Evolutionary conservation across 129 eudicot species (phyloP), one percentile per base, ranked within the genome.

Genomic region (Sambucus nigra): DNA sequence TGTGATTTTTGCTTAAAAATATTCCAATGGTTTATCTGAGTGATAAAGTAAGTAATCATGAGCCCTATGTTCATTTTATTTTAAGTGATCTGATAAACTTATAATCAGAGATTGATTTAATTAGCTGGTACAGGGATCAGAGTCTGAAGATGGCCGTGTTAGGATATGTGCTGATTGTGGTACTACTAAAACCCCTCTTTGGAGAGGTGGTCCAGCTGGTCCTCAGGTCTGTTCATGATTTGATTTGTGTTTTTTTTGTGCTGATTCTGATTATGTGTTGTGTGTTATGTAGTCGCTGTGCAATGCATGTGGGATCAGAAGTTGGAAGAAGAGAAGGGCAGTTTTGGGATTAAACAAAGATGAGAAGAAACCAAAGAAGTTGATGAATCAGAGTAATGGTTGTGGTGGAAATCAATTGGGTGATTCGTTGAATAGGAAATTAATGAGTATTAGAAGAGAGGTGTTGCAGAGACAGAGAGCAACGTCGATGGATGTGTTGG

Each of bases 171-270:
- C 55, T 39, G 95, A 91, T 72, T 91, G 95, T 63, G 99, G 99
- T 12, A 86, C 95, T 47, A 65, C 94, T 3, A 86, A 91, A 75
- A 91, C 99, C 45, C 99, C 99, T 57, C 89, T 91, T 17, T 91
- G 99, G 99, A 61, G 99, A 48, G 94, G 99, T 17, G 99, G 99
- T 21, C 99, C 99, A 5, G 94, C 94, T 67, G 99, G 95, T 15
- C 99, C 95, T 13, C 86, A 91, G 99, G 99, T 91, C 42, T 35
- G 42, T 7, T 35, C 13, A 2, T 8, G 2, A 35, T 7, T 35
- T 35, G 42, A 35, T 8, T 35, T 35, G 42, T 35, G 8, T 14
- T 40, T 40, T 40, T 14, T 16, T 42, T 7, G 42, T 12, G 42
- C 13, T 42, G 5, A 49, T 23, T 11, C 45, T 76, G 55, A 69